Conservation (phyloP, 768 basidiomycete genomes). For the Boletus sp. region DNA sequence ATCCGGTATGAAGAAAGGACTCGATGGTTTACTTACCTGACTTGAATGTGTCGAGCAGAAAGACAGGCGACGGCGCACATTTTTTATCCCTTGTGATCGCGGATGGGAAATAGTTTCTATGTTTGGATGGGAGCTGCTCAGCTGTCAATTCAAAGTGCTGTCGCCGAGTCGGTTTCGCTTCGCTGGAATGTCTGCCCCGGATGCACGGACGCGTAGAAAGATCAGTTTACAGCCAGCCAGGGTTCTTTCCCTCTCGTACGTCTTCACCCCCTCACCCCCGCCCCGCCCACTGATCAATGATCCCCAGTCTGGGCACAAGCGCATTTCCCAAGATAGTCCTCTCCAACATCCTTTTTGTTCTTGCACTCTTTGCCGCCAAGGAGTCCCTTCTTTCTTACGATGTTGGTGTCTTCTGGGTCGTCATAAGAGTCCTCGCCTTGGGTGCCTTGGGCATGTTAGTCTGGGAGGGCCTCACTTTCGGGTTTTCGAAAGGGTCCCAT, state of each 20-base stretch:
- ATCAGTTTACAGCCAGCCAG: conserved; percentile 57
- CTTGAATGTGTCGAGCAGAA: conserved; percentile 1
- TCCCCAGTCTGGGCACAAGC: conserved; percentile 47
- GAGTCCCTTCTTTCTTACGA: conserved; percentile 64
- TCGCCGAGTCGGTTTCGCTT: conserved; percentile 4
- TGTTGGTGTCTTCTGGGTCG: conserved; percentile 72
- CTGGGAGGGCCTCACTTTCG: conserved; percentile 56
- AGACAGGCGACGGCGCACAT: neutral
- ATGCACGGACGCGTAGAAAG: conserved; percentile 64
- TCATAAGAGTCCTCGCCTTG: conserved; percentile 68
- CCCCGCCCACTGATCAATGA: neutral
- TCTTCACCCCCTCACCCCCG: conserved; percentile 7
- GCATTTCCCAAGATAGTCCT: conserved; percentile 54
- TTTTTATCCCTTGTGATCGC: conserved; percentile 3
- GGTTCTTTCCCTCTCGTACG: conserved; percentile 54
- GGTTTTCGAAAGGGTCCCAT: conserved; percentile 48
- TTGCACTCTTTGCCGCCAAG: conserved; percentile 60
- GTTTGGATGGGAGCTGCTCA: neutral
- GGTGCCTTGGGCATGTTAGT: conserved; percentile 63
- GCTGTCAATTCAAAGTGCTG: neutral
- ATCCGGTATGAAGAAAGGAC: conserved; percentile 33
- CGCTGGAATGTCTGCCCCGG: conserved; percentile 53
- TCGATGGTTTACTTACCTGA: conserved; percentile 19
- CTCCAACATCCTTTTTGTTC: conserved; percentile 61
- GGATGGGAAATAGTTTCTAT: conserved; percentile 21